phyloP scores from a whole-genome alignment of 78 protist genomes.

The Thecamonas trahens region DNA sequence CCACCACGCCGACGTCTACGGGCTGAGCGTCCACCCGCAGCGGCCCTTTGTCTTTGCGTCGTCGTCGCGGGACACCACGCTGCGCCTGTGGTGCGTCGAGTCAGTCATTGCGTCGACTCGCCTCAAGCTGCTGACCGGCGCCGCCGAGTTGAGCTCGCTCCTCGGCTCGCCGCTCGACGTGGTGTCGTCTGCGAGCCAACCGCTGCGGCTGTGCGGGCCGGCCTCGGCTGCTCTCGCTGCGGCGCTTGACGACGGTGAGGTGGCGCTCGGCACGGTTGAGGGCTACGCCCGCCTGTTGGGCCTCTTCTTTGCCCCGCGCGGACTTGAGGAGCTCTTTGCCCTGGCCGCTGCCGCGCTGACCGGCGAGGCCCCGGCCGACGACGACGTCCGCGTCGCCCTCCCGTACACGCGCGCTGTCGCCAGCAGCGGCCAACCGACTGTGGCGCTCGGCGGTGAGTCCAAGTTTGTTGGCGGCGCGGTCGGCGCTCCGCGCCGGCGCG shows the following conservation, averaged over 20 bases:
- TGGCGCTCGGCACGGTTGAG: background rate
- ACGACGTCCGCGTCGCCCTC: no score
- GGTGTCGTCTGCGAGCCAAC: background rate
- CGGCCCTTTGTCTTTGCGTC: slow-evolving; percentile 38
- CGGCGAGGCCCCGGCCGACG: no score
- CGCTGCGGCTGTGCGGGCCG: background rate
- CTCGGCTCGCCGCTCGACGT: background rate
- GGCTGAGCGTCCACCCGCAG: slow-evolving; percentile 28
- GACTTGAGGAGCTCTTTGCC: background rate
- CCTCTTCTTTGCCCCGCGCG: background rate
- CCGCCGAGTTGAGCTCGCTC: no score
- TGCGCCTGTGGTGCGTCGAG: slow-evolving; percentile 33
- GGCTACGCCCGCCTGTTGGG: background rate
- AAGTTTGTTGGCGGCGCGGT: no score
- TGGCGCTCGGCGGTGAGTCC: no score
- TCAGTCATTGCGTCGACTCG: background rate
- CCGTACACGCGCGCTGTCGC: no score
- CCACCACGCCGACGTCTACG: slow-evolving; percentile 59
- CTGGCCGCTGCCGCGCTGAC: background rate
- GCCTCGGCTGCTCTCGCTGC: background rate
- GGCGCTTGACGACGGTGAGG: background rate
- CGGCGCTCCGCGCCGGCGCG: background rate
- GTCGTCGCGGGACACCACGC: slow-evolving; percentile 30
- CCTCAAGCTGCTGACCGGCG: background rate
- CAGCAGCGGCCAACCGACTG: no score